Evolutionary conservation across 2,329 filamentous ascomycete genomes (phyloP).

Genomic region (Epichloe festucae): DNA sequence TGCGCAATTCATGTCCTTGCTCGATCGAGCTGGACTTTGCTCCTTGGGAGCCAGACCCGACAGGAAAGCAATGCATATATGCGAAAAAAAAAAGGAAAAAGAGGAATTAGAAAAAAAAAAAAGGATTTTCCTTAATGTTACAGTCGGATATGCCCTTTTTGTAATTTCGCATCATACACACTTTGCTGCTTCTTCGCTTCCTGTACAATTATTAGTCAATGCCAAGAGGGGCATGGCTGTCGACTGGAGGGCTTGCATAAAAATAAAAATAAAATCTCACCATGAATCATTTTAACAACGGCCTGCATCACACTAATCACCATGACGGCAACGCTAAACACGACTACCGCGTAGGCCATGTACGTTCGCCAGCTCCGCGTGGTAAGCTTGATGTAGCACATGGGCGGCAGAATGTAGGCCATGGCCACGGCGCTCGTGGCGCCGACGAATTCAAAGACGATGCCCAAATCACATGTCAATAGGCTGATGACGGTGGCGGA

Average conservation of each 20-base stretch:
- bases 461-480: constrained; percentile 82
- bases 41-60: neutral
- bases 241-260: no score
- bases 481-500: constrained; percentile 65
- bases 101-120: no score
- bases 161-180: constrained; percentile 2
- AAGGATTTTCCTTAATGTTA: no score
- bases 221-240: neutral
- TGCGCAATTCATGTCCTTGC: neutral
- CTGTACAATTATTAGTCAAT: neutral
- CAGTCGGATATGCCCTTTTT: no score
- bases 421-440: constrained; percentile 88
- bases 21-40: no score
- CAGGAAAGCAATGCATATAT: neutral
- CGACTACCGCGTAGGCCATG: constrained; percentile 58
- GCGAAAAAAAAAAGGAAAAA: neutral
- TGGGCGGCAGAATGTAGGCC: constrained; percentile 86
- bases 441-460: constrained; percentile 91
- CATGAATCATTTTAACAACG: constrained; percentile 48
- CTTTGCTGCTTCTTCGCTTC: constrained; percentile 6
- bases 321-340: constrained; percentile 72
- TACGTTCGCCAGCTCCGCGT: constrained; percentile 62
- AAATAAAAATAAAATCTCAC: neutral
- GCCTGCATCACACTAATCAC: constrained; percentile 65
- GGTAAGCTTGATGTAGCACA: constrained; percentile 91